Evolutionary conservation across 2,329 filamentous ascomycete species (phyloP), one percentile per base, ranked within the genome.

Genomic region (Aureobasidium sp.): DNA sequence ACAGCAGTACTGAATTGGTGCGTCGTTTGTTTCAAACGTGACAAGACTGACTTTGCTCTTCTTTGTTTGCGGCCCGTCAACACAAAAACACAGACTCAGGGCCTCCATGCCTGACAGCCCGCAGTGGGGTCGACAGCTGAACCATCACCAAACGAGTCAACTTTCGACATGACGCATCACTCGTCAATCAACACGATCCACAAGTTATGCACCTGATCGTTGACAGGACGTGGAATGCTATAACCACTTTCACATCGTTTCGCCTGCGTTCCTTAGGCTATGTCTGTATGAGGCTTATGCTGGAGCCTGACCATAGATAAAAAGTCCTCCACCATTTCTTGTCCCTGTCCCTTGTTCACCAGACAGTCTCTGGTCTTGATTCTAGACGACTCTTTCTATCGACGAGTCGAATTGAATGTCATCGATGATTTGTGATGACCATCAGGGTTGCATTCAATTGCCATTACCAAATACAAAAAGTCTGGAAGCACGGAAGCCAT

Each of bases 21-120:
- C 17, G 35, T 17, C 15, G n/a, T 33, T 23, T 50, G 19, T 50
- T 50, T 13, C n/a, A 5, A 7, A n/a, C 40, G 35, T 27, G 33
- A 35, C 35, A 40, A 31, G 35, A 53, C 8, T 27, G 29, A 27
- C 33, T 38, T 27, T 3, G 23, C 35, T 40, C 40, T 51, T 53
- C 49, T 53, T 53, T 53, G 49, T 53, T 53, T 53, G 49, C 35
- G 35, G 4, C 49, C 33, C 49, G 49, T 53, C 49, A 53, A 53
- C 49, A 53, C 25, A 9, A 10, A 45, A 25, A 25, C 42, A 29
- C 49, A 38, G 23, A 38, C 33, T 40, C 49, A 53, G 49, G 49
- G 49, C 40, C 49, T 40, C 21, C 15, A 40, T 53, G 49, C 49
- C 27, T 29, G 29, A 11, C 43, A 31, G 23, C 35, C 35, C 19